Evolutionary conservation across 2,329 filamentous ascomycete species (phyloP), one percentile per base, ranked within the genome.

Genomic region (Rutstroemia sp.): DNA sequence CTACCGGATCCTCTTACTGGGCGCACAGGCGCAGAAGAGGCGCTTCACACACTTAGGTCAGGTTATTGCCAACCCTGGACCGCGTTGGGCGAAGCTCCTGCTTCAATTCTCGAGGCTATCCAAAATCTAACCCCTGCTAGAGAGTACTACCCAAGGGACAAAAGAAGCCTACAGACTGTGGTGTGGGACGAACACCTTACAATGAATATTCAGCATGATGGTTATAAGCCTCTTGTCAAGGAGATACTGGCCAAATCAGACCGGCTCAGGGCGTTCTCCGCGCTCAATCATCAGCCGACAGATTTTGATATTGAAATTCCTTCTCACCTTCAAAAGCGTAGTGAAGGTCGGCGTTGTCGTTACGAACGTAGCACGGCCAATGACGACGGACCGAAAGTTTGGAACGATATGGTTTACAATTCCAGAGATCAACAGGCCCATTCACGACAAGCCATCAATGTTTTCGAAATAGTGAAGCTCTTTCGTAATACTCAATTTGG

Each of bases 11-110:
- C 72, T 0, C 71, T 88, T 0, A 87, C 83, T 0, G 70, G 74
- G 0, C 72, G 76, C 0, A 87, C 82, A 0, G 85, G 85, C 0
- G 77, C 75, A 0, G 84, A 88, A 63, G 82, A 86, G 66, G 77
- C 81, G 0, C 58, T 83, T 0, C 67, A 73, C 2, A 75, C 73
- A 27, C 69, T 87, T 0, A 62, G 67, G 2, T 80, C 80, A 0
- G 79, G 76, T 0, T 67, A 69, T 1, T 78, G 75, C 37, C 65
- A 68, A 34, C 66, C 66, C 3, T 67, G 63, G 61, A 49, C 41
- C 1, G 63, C 66, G 2, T 23, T 68, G 3, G 52, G 30, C 0
- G 6, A 21, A 1, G 42, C 37, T 6, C 30, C 49, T 4, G 37
- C 46, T 25, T 18, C 10, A 19, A 47, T 18, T 27, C 50, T 68